Conservation (phyloP, 1,139 yeast genomes). For the Taphrina wiesneri region DNA sequence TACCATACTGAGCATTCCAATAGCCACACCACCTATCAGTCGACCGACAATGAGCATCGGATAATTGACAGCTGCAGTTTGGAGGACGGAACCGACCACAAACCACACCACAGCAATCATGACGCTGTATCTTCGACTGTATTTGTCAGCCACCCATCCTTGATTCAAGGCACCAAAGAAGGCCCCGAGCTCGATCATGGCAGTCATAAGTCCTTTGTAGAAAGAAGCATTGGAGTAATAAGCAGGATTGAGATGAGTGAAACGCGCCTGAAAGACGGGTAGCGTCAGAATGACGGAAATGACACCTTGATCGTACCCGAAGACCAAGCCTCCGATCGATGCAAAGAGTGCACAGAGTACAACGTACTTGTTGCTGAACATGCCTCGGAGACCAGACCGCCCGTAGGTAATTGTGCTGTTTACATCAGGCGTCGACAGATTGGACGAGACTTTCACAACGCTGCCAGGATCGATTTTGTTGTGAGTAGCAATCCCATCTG, state of each 20-base stretch:
- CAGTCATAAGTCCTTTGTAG: slow-evolving; percentile 41
- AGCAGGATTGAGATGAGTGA: slow-evolving; percentile 35
- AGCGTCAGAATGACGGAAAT: slow-evolving; percentile 60
- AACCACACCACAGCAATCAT: slow-evolving; percentile 57
- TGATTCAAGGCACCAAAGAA: slow-evolving; percentile 42
- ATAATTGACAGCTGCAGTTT: slow-evolving; percentile 53
- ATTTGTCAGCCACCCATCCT: slow-evolving; percentile 42
- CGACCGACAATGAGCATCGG: slow-evolving; percentile 42
- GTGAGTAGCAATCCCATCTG: not conserved
- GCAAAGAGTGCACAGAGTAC: slow-evolving; percentile 44
- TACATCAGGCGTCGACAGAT: slow-evolving; percentile 1
- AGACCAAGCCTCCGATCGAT: slow-evolving; percentile 45
- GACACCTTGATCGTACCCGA: slow-evolving; percentile 53
- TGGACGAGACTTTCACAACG: not conserved
- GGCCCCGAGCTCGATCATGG: slow-evolving; percentile 43
- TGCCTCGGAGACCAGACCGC: slow-evolving; percentile 36
- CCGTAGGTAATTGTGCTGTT: slow-evolving; percentile 29
- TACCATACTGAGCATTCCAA: slow-evolving; percentile 59
- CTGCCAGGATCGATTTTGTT: not conserved
- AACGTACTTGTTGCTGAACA: slow-evolving; percentile 41
- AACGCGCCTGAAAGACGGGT: slow-evolving; percentile 46
- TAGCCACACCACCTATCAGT: slow-evolving; percentile 56
- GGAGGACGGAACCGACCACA: slow-evolving; percentile 62
- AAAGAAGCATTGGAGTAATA: slow-evolving; percentile 37
- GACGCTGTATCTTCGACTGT: slow-evolving; percentile 51